Percentiles rank a stretch among this genome's conserved stretches.
phyloP scores from a whole-genome alignment of 306 rosid genomes.

The Biancaea sappan region DNA sequence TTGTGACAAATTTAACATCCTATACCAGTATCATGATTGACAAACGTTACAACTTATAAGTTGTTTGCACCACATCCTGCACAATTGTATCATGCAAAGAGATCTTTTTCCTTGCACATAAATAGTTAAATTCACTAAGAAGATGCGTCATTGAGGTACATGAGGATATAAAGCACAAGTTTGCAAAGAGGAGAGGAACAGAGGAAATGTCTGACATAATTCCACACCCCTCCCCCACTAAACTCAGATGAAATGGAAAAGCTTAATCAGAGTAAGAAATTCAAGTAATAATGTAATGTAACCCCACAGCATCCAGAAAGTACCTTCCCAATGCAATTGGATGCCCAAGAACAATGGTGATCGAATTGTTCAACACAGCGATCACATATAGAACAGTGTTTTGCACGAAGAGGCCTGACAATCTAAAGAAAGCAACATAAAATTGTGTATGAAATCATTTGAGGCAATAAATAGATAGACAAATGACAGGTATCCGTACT shows the following conservation, averaged over 20 bases:
- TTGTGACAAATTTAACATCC: constrained; percentile 5
- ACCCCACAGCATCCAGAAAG: constrained; percentile 27
- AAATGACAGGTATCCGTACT: no score
- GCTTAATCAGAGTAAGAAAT: constrained; percentile 21
- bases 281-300: neutral
- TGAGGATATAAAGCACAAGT: constrained; percentile 11
- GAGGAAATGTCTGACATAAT: neutral
- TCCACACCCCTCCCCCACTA: no score
- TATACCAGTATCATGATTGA: no score
- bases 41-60: no score
- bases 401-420: constrained; percentile 99
- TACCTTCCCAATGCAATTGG: constrained; percentile 99
- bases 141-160: neutral
- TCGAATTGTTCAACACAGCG: constrained; percentile 98
- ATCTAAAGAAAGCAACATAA: constrained; percentile 55
- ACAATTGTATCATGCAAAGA: neutral
- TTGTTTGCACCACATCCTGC: constrained; percentile 8
- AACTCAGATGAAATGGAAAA: no score
- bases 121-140: constrained; percentile 5
- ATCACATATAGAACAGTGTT: constrained; percentile 93
- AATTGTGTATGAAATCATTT: constrained; percentile 8
- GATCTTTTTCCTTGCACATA: neutral
- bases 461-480: neutral
- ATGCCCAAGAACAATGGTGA: constrained; percentile 99
- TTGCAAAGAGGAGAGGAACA: constrained; percentile 13